phyloP scores from a whole-genome alignment of 306 rosid genomes.

The Cicer yamashitae region DNA sequence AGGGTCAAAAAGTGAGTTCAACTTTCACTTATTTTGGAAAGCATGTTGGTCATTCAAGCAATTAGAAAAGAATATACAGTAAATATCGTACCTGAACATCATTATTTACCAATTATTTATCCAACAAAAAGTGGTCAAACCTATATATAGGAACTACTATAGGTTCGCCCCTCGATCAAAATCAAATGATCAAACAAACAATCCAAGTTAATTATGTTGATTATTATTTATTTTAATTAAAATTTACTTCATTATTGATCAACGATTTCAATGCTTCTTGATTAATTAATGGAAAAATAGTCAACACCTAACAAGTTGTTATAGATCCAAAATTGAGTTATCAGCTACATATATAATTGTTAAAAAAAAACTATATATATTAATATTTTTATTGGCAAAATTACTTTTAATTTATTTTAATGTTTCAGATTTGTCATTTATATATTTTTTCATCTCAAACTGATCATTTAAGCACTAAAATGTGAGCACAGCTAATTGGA shows the following conservation, averaged over 20 bases:
- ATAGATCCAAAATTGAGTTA: slow-evolving; percentile 16
- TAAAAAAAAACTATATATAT: too few species aligned
- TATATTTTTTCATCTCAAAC: too few species aligned
- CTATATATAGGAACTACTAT: slow-evolving; percentile 52
- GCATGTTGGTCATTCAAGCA: slow-evolving; percentile 48
- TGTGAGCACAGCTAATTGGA: too few species aligned
- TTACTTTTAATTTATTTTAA: too few species aligned
- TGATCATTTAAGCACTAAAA: too few species aligned
- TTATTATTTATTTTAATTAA: neutral
- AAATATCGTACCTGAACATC: slow-evolving; percentile 36
- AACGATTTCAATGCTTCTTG: slow-evolving; percentile 23
- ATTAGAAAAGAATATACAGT: slow-evolving; percentile 29
- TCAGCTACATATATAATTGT: too few species aligned
- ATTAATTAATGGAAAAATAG: neutral
- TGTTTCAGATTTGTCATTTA: too few species aligned
- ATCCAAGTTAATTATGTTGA: slow-evolving; percentile 22
- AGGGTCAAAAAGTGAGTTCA: slow-evolving; percentile 52
- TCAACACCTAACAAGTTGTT: slow-evolving; percentile 25
- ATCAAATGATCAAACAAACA: slow-evolving; percentile 38
- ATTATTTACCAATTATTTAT: slow-evolving; percentile 54
- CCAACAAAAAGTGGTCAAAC: slow-evolving; percentile 57
- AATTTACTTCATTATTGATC: slow-evolving; percentile 21
- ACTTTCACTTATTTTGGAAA: slow-evolving; percentile 49
- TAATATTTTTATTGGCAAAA: too few species aligned
- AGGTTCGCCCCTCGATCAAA: slow-evolving; percentile 48